phyloP scores from a whole-genome alignment of 306 rosid genomes.

The Corylus avellana region DNA sequence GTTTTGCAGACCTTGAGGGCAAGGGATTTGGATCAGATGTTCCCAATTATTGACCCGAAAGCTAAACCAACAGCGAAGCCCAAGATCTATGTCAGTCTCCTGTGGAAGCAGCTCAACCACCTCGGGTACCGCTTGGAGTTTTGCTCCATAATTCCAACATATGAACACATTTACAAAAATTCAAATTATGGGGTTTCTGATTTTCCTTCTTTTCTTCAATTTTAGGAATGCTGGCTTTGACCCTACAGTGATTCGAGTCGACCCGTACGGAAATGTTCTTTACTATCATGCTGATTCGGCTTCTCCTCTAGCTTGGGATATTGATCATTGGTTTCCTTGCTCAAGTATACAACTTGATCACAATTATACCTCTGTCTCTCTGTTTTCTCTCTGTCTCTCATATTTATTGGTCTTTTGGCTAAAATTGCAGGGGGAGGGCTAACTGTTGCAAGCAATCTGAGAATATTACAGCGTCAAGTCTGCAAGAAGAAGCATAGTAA shows the following conservation, averaged over 20 bases:
- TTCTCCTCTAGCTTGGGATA: constrained; percentile 96
- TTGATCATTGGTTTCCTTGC: constrained; percentile 98
- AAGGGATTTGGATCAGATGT: constrained; percentile 58
- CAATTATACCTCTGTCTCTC: constrained; percentile 3
- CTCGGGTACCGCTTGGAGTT: constrained; percentile 65
- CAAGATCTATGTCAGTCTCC: constrained; percentile 64
- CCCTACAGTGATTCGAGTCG: constrained; percentile 87
- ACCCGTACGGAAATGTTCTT: constrained; percentile 81
- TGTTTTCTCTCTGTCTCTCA: constrained; percentile 7
- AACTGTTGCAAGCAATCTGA: constrained; percentile 86
- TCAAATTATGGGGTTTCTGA: not conserved
- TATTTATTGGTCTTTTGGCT: constrained; percentile 16
- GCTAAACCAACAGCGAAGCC: constrained; percentile 77
- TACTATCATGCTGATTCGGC: constrained; percentile 92
- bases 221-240: constrained; percentile 96
- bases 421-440: constrained; percentile 84
- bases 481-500: constrained; percentile 75
- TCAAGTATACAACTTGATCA: constrained; percentile 52
- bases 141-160: not conserved
- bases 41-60: constrained; percentile 71
- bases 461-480: constrained; percentile 83
- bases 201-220: constrained; percentile 13
- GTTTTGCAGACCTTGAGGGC: constrained; percentile 51
- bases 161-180: constrained; percentile 3
- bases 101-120: constrained; percentile 96